Percentiles rank a stretch among this genome's conserved stretches.
Evolutionary conservation across 805 yeast genomes (phyloP).

Genomic region (Candida coquimbonensis): DNA sequence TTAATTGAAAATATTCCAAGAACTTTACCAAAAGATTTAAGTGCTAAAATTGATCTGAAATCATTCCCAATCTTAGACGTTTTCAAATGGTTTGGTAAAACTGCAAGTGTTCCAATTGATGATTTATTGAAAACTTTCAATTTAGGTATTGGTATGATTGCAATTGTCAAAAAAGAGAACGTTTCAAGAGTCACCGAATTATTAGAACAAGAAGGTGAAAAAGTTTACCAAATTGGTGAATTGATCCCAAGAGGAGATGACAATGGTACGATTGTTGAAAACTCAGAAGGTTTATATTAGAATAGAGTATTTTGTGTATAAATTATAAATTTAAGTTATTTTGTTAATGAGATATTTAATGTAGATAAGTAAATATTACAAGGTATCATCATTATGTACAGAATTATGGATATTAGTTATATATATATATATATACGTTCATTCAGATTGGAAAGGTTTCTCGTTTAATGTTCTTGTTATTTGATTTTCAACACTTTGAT

Average conservation of each 20-base stretch:
- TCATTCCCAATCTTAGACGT: constrained; percentile 83
- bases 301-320: not conserved
- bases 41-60: constrained; percentile 73
- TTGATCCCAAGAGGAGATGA: constrained; percentile 41
- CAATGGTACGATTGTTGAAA: constrained; percentile 46
- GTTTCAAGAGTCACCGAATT: constrained; percentile 49
- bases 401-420: not conserved
- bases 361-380: too few relatives aligned
- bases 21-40: constrained; percentile 73
- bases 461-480: constrained; percentile 31
- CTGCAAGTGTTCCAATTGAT: constrained; percentile 80
- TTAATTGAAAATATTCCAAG: constrained; percentile 94
- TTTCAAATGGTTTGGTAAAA: constrained; percentile 88
- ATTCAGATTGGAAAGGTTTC: constrained; percentile 29
- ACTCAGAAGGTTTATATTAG: constrained; percentile 25
- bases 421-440: not conserved
- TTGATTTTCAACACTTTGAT: constrained; percentile 48
- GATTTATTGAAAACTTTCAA: constrained; percentile 90
- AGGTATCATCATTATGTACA: not conserved
- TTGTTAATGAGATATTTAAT: not conserved
- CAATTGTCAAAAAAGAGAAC: constrained; percentile 66
- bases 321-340: not conserved
- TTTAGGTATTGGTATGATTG: constrained; percentile 95
- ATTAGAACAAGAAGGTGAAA: constrained; percentile 64
- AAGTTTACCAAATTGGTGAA: constrained; percentile 62